These are phyloP conservation scores for Entomortierella parvispora DNA, from an alignment of 192 early-diverging fungal genomes.

Conservation along the genomic window DNA sequence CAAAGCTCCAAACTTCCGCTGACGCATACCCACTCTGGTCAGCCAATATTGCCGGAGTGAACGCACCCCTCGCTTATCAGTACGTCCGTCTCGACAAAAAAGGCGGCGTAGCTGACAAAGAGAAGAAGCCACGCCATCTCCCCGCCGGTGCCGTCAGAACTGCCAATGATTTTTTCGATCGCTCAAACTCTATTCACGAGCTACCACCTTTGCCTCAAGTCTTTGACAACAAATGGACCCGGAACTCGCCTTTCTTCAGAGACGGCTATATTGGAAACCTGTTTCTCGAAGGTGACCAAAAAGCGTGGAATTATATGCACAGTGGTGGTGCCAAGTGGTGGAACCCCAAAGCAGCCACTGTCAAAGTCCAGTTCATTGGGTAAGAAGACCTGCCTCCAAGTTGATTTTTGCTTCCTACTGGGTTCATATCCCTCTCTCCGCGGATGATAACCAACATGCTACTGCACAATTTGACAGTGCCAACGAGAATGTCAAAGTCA, in stretches of 20 bases:
- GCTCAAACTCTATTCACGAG: slow-evolving; percentile 4
- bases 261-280: slow-evolving; percentile 18
- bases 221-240: slow-evolving; percentile 22
- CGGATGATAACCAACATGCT: slow-evolving; percentile 10
- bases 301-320: slow-evolving; percentile 5
- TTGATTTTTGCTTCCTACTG: not conserved
- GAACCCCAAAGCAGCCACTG: slow-evolving; percentile 8
- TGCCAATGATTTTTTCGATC: slow-evolving; percentile 35
- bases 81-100: slow-evolving; percentile 21
- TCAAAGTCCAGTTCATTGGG: slow-evolving; percentile 19
- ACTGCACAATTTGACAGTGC: slow-evolving; percentile 2
- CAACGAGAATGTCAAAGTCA: slow-evolving; percentile 17
- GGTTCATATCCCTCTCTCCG: not conserved
- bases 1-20: slow-evolving; percentile 20
- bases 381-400: slow-evolving; percentile 1
- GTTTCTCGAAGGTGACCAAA: slow-evolving; percentile 15
- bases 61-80: slow-evolving; percentile 26
- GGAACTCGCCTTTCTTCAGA: slow-evolving; percentile 24
- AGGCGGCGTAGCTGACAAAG: slow-evolving; percentile 3
- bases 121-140: slow-evolving; percentile 10
- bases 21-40: slow-evolving; percentile 49
- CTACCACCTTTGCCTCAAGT: slow-evolving; percentile 40
- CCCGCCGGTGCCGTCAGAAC: slow-evolving; percentile 22
- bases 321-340: slow-evolving; percentile 18
- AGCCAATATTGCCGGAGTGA: slow-evolving; percentile 27